A percentile compares a stretch with the other conserved stretches of the same genome.
phyloP scores from a whole-genome alignment of 2,329 filamentous ascomycete species.

The Chrysoporthe cubensis region DNA sequence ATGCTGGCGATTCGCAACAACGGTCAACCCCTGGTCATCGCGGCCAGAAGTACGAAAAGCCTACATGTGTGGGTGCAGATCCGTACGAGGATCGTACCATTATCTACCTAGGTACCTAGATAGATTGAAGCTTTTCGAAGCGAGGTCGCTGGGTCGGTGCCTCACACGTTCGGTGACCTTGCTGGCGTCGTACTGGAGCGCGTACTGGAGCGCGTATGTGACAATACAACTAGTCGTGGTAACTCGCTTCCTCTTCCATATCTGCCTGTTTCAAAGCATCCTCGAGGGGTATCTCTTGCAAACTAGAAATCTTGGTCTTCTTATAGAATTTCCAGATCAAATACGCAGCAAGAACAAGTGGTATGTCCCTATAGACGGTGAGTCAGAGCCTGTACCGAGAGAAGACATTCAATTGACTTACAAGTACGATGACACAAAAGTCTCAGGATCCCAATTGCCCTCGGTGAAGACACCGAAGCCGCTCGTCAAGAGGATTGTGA shows the following conservation, averaged over 20 bases:
- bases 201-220: background rate
- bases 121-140: background rate
- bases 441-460: conserved; percentile 60
- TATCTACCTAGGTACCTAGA: too few species aligned
- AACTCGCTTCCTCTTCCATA: conserved; percentile 30
- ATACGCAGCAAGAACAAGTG: conserved; percentile 60
- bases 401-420: conserved; percentile 42
- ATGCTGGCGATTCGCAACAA: too few species aligned
- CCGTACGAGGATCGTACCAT: background rate
- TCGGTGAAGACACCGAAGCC: conserved; percentile 67
- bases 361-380: conserved; percentile 54
- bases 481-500: conserved; percentile 70
- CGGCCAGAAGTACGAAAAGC: too few species aligned
- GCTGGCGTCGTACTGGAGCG: background rate
- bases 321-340: conserved; percentile 69
- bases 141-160: background rate
- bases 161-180: background rate
- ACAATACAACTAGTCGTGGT: conserved; percentile 17
- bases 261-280: conserved; percentile 56
- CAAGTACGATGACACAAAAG: conserved; percentile 66
- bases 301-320: conserved; percentile 58
- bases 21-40: too few species aligned
- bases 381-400: background rate
- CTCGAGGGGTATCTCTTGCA: conserved; percentile 55
- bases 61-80: too few species aligned